These are phyloP conservation scores for Kluyveromyces wickerhamii DNA, from an alignment of 805 yeast genomes.

Conservation along the genomic window DNA sequence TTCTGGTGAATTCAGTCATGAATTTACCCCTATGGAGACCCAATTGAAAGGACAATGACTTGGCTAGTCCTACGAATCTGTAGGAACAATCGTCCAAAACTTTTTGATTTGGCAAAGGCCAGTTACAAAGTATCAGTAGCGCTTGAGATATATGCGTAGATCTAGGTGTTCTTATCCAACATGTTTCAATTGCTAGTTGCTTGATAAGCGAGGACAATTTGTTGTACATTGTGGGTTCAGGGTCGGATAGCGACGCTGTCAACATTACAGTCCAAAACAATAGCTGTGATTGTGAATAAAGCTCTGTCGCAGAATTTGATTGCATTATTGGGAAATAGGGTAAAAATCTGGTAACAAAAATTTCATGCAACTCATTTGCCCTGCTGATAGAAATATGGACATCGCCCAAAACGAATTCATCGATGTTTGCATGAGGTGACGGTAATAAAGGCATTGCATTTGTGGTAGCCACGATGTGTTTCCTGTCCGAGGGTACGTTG, in stretches of 20 bases:
- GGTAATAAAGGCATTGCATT: conserved; percentile 24
- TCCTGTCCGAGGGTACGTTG: conserved; percentile 4
- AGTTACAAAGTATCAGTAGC: conserved; percentile 66
- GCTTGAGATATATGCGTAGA: conserved; percentile 93
- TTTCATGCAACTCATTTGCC: conserved; percentile 64
- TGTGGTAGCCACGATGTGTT: conserved; percentile 23
- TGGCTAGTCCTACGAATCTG: conserved; percentile 81
- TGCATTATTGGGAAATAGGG: conserved; percentile 77
- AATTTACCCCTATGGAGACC: conserved; percentile 91
- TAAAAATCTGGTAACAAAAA: conserved; percentile 57
- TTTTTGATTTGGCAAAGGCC: conserved; percentile 93
- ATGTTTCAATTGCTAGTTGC: conserved; percentile 82
- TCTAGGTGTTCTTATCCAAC: conserved; percentile 90
- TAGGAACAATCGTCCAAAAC: conserved; percentile 88
- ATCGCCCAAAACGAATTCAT: conserved; percentile 70
- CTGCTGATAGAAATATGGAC: conserved; percentile 57
- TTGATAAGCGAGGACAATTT: conserved; percentile 69
- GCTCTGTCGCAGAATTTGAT: conserved; percentile 61
- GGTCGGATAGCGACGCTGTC: conserved; percentile 80
- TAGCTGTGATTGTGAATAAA: conserved; percentile 75
- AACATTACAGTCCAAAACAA: conserved; percentile 87
- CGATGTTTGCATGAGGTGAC: conserved; percentile 31
- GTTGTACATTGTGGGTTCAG: conserved; percentile 75
- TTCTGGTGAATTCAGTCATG: conserved; percentile 81
- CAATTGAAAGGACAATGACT: conserved; percentile 71